Conservation (phyloP, 306 rosid species). For the Ceratonia siliqua region DNA sequence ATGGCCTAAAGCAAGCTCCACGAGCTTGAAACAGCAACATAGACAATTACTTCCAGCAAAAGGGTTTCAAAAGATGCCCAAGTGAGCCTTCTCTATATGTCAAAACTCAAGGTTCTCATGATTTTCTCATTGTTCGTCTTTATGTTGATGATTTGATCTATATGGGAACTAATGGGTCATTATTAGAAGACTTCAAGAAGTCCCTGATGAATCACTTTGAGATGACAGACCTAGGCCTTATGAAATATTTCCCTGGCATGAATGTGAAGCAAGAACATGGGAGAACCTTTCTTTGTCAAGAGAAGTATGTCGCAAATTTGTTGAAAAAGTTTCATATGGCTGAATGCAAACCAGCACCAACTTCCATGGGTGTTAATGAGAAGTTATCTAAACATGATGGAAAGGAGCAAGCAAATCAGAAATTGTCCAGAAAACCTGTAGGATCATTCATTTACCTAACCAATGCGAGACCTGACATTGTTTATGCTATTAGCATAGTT, state of each 20-base stretch:
- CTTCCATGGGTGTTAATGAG: neutral
- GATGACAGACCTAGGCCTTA: neutral
- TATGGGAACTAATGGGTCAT: neutral
- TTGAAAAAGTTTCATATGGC: neutral
- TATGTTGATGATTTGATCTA: slow-evolving; percentile 11
- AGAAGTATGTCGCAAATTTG: neutral
- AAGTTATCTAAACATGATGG: neutral
- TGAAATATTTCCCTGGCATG: slow-evolving; percentile 2
- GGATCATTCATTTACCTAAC: neutral
- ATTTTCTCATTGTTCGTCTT: neutral
- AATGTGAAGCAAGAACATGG: neutral
- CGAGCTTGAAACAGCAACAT: too few relatives aligned
- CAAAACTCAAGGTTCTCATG: too few relatives aligned
- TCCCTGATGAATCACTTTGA: neutral
- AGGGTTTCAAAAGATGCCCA: neutral
- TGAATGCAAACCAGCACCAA: neutral
- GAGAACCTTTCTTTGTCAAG: neutral
- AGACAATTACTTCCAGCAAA: too few relatives aligned
- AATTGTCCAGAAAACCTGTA: neutral
- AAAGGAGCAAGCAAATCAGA: neutral
- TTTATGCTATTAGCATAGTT: neutral
- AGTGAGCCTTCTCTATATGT: neutral
- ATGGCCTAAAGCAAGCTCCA: neutral
- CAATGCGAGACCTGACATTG: neutral
- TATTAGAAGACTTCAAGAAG: neutral